These are phyloP conservation scores for Mucor ambiguus DNA, from an alignment of 371 early-diverging fungal species.

Conservation along the genomic window DNA sequence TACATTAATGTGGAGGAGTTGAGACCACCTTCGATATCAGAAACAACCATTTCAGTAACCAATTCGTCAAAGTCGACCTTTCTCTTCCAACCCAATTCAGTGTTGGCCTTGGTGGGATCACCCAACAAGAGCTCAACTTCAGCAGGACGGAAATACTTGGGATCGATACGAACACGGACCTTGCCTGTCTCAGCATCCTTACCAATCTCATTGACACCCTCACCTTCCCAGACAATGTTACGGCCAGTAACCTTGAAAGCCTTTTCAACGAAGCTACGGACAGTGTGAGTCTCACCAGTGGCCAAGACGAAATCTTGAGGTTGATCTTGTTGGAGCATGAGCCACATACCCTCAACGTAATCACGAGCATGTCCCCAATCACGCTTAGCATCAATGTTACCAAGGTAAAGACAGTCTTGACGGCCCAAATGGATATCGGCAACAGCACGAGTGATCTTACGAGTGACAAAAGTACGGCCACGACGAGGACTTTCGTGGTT, in stretches of 20 bases:
- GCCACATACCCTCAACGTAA: constrained; percentile 90
- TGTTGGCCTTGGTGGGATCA: constrained; percentile 78
- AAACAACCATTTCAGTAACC: constrained; percentile 73
- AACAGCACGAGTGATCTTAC: constrained; percentile 84
- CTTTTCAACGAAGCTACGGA: constrained; percentile 81
- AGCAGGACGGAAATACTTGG: constrained; percentile 84
- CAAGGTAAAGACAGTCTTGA: constrained; percentile 77
- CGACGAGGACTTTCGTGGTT: constrained; percentile 88
- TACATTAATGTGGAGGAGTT: constrained; percentile 34
- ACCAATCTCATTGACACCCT: constrained; percentile 75
- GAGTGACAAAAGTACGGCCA: constrained; percentile 85
- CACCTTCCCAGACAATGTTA: constrained; percentile 79
- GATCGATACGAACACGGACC: constrained; percentile 73
- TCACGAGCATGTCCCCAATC: constrained; percentile 92
- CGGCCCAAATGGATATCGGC: constrained; percentile 75
- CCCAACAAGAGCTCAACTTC: constrained; percentile 85
- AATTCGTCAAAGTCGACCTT: constrained; percentile 72
- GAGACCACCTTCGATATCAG: constrained; percentile 62
- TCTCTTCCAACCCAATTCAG: constrained; percentile 70
- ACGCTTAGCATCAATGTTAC: constrained; percentile 85
- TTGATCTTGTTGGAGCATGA: constrained; percentile 81
- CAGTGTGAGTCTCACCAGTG: constrained; percentile 86
- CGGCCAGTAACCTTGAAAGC: constrained; percentile 74
- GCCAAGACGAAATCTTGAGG: constrained; percentile 90
- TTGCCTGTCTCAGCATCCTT: constrained; percentile 67